These are phyloP conservation scores for Davidsoniella neocaledoniae DNA, from an alignment of 2,329 filamentous ascomycete species.

Conservation along the genomic window DNA sequence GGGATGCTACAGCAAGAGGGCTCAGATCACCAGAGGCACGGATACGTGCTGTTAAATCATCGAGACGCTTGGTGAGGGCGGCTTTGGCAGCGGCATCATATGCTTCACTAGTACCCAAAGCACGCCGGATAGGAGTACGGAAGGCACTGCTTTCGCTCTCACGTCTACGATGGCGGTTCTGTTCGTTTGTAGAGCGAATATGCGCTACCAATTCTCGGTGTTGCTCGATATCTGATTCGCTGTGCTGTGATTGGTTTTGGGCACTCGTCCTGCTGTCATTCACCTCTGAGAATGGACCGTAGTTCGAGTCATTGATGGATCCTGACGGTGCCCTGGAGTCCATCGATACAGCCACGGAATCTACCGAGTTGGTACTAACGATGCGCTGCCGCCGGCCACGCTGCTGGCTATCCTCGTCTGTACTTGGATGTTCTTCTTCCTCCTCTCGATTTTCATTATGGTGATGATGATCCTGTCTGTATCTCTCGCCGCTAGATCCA, in stretches of 20 bases:
- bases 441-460: not conserved
- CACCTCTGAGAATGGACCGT: too few relatives aligned
- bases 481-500: not conserved
- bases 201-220: not conserved
- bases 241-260: too few relatives aligned
- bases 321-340: too few relatives aligned
- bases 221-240: too few relatives aligned
- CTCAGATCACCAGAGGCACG: constrained; percentile 9
- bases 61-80: constrained; percentile 9
- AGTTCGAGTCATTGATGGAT: too few relatives aligned
- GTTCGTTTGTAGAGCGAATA: constrained; percentile 2
- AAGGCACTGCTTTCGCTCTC: constrained; percentile 7
- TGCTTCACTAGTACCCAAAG: constrained; percentile 10
- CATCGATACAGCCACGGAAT: too few relatives aligned
- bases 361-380: too few relatives aligned
- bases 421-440: not conserved
- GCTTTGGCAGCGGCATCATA: constrained; percentile 12
- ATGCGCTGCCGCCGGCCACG: not conserved
- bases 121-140: constrained; percentile 8
- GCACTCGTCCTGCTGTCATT: too few relatives aligned
- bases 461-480: not conserved
- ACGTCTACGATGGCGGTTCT: constrained; percentile 3
- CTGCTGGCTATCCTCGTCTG: not conserved
- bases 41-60: constrained; percentile 8
- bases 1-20: constrained; percentile 8